Base-by-base conservation (phyloP, 257 asterid species). In the Penstemon davidsonii region DNA sequence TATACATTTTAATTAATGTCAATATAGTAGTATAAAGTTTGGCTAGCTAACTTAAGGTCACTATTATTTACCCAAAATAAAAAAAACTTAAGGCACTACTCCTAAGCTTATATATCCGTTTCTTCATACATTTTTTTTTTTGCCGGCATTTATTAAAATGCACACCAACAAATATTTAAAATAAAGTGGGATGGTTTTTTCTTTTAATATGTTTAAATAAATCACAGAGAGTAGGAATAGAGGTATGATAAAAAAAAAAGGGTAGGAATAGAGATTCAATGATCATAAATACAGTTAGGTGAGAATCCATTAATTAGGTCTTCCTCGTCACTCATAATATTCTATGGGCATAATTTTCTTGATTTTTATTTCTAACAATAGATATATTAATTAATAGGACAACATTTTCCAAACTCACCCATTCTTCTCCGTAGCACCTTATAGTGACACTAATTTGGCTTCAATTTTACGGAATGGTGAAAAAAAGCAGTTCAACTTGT, bases 271-370 rank as follows among this genome's bases (percentile, higher is more conserved):
- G 18, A 44, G 66, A 60, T 69, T 51, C 62, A 41, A 60, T 50
- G 75, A 70, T 70, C 60, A 51, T 50, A 51, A 70, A 70, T 62
- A 60, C 43, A 62, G 69, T 52, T 70, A 61, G 75, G 25, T 70
- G 56, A 25, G 42, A 25, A 46, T 51, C 13, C 33, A 13, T 5
- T 47, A 39, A 38, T 33, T 70, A 13, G 36, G 72, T 37, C 37
- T 65, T 47, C 72, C 45, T 62, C 56, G 33, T 25, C 2, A 1
- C 3, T 55, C 45, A 42, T 64, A 66, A 39, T 51, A 45, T 36
- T 33, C 7, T n/a, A 46, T 13, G 47, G 15, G 43, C 7, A 25
- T n/a, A 8, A 13, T 6, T 53, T 6, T 13, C 41, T 55, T 25
- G 1, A 12, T 55, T 55, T 55, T 55, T 55, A 19, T 25, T 7